These are phyloP conservation scores for Magnolia kwangsiensis DNA, from an alignment of 164 flowering plant genomes.

Conservation along the genomic window DNA sequence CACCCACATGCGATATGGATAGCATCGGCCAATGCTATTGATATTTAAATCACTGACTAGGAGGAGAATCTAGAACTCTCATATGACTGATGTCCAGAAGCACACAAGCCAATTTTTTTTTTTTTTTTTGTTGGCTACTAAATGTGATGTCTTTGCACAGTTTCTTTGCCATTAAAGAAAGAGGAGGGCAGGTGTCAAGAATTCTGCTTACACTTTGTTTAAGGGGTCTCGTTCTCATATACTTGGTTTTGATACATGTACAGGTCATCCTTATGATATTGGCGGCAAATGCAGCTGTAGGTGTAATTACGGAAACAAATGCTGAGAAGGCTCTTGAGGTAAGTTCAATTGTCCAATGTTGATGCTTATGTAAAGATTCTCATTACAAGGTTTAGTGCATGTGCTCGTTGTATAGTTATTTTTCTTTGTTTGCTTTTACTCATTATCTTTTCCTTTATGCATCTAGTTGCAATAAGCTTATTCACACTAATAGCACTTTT, in stretches of 20 bases:
- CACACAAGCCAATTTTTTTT: too few species aligned
- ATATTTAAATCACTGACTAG: too few species aligned
- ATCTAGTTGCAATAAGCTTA: too few species aligned
- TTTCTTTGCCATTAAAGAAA: too few species aligned
- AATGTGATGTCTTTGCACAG: too few species aligned
- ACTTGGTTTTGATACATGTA: neutral
- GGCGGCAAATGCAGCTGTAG: slow-evolving; percentile 98
- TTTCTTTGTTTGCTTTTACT: neutral
- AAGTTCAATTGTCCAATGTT: slow-evolving; percentile 7
- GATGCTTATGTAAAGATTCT: neutral
- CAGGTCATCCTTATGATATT: slow-evolving; percentile 93
- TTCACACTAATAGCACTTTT: too few species aligned
- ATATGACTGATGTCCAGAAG: too few species aligned
- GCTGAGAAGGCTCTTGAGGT: slow-evolving; percentile 98
- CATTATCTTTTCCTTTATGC: neutral
- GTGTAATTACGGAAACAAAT: slow-evolving; percentile 96
- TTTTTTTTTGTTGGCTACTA: too few species aligned
- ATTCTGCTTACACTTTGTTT: neutral
- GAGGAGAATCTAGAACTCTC: too few species aligned
- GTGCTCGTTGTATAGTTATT: neutral
- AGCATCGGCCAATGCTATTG: too few species aligned
- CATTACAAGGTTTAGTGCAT: neutral
- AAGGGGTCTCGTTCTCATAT: slow-evolving; percentile 2
- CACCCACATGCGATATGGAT: too few species aligned
- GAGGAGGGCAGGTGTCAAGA: neutral